phyloP scores from a whole-genome alignment of 352 stramenopile species.

The Globisporangium abappressorium region DNA sequence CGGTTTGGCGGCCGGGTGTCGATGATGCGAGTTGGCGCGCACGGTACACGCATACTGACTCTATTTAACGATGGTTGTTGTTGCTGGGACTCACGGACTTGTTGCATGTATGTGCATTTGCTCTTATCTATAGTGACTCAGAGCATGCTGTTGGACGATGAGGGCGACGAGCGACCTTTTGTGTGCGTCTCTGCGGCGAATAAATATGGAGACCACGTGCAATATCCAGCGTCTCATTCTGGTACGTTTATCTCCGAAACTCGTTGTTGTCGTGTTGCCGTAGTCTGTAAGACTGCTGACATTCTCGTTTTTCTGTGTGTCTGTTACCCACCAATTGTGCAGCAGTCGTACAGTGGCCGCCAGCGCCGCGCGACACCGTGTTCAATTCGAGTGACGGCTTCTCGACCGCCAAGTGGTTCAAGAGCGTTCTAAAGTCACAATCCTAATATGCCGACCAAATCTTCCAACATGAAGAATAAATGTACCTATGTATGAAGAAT shows the following conservation, averaged over 20 bases:
- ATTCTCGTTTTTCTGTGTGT: neutral
- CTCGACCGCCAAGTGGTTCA: conserved; percentile 14
- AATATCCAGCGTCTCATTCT: neutral
- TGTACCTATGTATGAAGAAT: neutral
- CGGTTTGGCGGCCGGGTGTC: neutral
- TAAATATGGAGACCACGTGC: conserved; percentile 1
- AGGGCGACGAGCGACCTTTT: conserved; percentile 1
- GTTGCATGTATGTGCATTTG: neutral
- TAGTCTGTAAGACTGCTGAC: neutral
- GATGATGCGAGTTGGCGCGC: conserved; percentile 5
- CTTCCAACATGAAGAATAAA: neutral
- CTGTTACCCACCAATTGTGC: neutral
- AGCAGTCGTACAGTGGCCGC: conserved; percentile 9
- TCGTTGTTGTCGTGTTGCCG: neutral
- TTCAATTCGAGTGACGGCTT: conserved; percentile 20
- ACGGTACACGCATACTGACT: neutral
- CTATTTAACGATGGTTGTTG: neutral
- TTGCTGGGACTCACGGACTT: neutral
- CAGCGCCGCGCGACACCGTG: conserved; percentile 1
- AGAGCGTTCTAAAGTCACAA: neutral
- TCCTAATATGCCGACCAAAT: neutral
- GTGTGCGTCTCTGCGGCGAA: conserved; percentile 14
- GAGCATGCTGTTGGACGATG: neutral
- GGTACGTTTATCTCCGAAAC: neutral
- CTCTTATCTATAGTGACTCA: neutral